Evolutionary conservation across 2,329 filamentous ascomycete species (phyloP).

Genomic region (Stagonosporopsis tanaceti): DNA sequence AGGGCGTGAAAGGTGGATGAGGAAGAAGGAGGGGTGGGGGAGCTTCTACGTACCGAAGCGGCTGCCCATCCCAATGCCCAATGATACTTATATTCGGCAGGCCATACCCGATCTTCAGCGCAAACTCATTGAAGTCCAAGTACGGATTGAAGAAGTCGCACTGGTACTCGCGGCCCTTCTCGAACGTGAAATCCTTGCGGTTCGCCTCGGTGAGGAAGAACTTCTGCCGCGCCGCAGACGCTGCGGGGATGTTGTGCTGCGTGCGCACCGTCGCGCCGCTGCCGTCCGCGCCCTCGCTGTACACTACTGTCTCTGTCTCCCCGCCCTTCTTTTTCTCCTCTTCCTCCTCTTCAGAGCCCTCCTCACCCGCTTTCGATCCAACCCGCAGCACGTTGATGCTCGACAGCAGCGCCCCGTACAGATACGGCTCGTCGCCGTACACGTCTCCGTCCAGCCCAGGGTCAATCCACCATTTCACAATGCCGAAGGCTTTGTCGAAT

Average conservation of each 20-base stretch:
- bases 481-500: conserved; percentile 82
- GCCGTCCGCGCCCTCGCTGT: conserved; percentile 60
- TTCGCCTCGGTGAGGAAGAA: conserved; percentile 65
- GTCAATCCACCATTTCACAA: conserved; percentile 91
- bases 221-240: conserved; percentile 62
- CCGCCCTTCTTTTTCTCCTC: conserved; percentile 47
- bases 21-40: background rate
- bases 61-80: conserved; percentile 82
- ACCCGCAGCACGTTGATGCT: conserved; percentile 80
- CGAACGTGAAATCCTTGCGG: conserved; percentile 67
- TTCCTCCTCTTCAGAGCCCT: conserved; percentile 42
- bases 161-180: conserved; percentile 67
- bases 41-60: conserved; percentile 66
- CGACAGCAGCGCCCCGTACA: conserved; percentile 83
- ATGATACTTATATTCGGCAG: conserved; percentile 79
- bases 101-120: conserved; percentile 61
- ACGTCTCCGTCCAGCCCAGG: conserved; percentile 90
- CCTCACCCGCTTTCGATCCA: conserved; percentile 53
- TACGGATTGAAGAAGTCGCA: conserved; percentile 91
- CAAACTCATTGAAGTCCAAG: conserved; percentile 83
- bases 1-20: background rate
- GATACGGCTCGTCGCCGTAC: conserved; percentile 83
- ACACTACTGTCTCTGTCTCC: conserved; percentile 67
- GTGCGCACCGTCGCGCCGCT: conserved; percentile 53
- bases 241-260: conserved; percentile 51